Conservation (phyloP, 83 land plant genomes). For the Larix sibirica region DNA sequence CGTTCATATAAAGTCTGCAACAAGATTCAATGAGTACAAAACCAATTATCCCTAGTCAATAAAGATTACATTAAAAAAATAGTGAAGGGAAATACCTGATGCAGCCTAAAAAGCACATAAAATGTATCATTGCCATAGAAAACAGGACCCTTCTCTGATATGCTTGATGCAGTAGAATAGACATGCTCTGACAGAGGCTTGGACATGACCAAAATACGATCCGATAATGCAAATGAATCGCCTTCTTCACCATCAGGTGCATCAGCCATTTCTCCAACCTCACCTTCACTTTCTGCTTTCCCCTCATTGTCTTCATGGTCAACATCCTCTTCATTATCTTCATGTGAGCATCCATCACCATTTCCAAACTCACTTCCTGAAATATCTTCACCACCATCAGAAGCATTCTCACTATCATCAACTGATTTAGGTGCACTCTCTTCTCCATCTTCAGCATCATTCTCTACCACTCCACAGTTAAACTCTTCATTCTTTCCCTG, state of each 20-base stretch:
- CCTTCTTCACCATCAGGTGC: slow-evolving; percentile 77
- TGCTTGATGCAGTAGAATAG: slow-evolving; percentile 13
- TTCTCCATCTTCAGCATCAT: slow-evolving; percentile 87
- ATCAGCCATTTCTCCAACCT: slow-evolving; percentile 81
- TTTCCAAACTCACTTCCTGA: slow-evolving; percentile 84
- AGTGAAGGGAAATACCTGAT: slow-evolving; percentile 49
- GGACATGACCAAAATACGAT: slow-evolving; percentile 42
- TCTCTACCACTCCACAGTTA: slow-evolving; percentile 25
- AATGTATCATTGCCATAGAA: slow-evolving; percentile 93
- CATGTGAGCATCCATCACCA: slow-evolving; percentile 69
- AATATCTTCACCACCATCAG: slow-evolving; percentile 71
- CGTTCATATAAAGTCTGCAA: slow-evolving; percentile 73
- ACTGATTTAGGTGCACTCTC: slow-evolving; percentile 79
- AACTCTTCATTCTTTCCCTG: slow-evolving; percentile 24
- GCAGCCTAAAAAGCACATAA: slow-evolving; percentile 91
- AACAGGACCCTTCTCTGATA: slow-evolving; percentile 23
- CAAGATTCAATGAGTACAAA: not conserved
- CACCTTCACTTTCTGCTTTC: slow-evolving; percentile 68
- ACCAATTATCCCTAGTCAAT: not conserved
- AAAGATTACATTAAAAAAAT: not conserved
- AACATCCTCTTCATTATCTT: slow-evolving; percentile 48
- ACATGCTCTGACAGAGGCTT: slow-evolving; percentile 77
- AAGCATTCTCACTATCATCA: slow-evolving; percentile 83
- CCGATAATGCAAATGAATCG: slow-evolving; percentile 52
- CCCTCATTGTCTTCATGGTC: slow-evolving; percentile 17